Conservation (phyloP, 345 rosid genomes). For the Arabidopsis suecica region DNA sequence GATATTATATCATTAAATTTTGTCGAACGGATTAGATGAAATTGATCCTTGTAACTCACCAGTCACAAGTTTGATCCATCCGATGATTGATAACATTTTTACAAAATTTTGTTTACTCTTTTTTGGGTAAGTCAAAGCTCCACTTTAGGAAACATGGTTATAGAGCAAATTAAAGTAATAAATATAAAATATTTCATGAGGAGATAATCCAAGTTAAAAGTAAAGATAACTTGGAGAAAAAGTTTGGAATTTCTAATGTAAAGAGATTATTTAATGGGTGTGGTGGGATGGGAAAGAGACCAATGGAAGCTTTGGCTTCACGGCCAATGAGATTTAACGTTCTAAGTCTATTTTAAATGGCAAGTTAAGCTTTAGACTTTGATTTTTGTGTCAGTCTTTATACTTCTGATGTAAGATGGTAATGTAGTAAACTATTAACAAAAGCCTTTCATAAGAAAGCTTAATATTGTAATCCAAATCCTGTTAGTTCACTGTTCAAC, state of each 20-base stretch:
- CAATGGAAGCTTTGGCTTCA: conserved; percentile 1
- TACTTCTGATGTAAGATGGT: not conserved
- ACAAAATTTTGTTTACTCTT: too few species aligned
- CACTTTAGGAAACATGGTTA: conserved; percentile 14
- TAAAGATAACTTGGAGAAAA: not conserved
- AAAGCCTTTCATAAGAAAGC: not conserved
- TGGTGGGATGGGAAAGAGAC: conserved; percentile 7
- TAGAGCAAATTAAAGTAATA: not conserved
- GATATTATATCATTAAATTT: too few species aligned
- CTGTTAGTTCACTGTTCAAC: not conserved
- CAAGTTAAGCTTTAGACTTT: not conserved
- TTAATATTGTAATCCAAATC: not conserved
- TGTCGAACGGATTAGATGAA: not conserved
- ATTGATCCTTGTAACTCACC: not conserved
- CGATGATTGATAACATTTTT: too few species aligned
- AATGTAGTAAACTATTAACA: not conserved
- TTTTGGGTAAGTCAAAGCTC: conserved; percentile 3
- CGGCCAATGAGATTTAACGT: conserved; percentile 1
- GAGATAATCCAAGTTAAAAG: not conserved
- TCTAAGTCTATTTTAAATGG: not conserved
- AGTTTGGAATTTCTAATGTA: conserved; percentile 1
- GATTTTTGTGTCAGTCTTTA: not conserved
- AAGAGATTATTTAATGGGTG: not conserved
- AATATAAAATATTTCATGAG: not conserved
- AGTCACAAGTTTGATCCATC: too few species aligned